Base-by-base conservation (phyloP, 2,329 filamentous ascomycete species). In the Orbilia quercus region DNA sequence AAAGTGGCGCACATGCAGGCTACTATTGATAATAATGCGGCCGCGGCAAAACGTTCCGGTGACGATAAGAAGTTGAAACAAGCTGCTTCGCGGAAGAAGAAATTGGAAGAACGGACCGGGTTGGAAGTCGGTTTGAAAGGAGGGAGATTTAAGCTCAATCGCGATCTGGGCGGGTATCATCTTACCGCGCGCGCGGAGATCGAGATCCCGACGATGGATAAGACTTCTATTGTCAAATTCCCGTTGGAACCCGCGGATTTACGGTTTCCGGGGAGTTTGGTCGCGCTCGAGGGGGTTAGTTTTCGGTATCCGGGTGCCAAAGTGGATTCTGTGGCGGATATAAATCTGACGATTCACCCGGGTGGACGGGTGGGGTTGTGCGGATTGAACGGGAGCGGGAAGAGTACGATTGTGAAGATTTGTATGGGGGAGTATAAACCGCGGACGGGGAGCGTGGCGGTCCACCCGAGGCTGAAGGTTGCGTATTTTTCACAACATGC, bases 51-150 rank as follows among this genome's bases (percentile, higher is more conserved):
- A 79, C 88, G 88, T 51, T 89, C 89, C 23, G 90, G 91, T 28
- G 91, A 96, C 78, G 89, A 92, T 76, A 94, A 94, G 79, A 93
- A 92, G 79, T 84, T 96, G 1, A 88, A 90, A n/a, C 90, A 93
- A 82, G 91, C 91, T 2, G 93, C 92, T 75, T 91, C 89, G 2
- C 85, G 91, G 0, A 90, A 93, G 81, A 94, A 92, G 83, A 93
- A 92, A 79, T 84, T 96, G 0, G 91, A 96, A 65, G 89, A 95
- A 63, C 84, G 91, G 4, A 90, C 88, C 87, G 92, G 91, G 0
- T 80, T 96, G 77, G 85, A 93, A 78, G 89, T 91, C 42, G 90
- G 83, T 75, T 86, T 87, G 5, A 89, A 85, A 57, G 92, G 92
- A 0, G 86, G 86, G 3, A 83, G 90, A 1, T 96, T 96, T 83